phyloP scores from a whole-genome alignment of 345 rosid genomes.

The Lumnitzera racemosa region DNA sequence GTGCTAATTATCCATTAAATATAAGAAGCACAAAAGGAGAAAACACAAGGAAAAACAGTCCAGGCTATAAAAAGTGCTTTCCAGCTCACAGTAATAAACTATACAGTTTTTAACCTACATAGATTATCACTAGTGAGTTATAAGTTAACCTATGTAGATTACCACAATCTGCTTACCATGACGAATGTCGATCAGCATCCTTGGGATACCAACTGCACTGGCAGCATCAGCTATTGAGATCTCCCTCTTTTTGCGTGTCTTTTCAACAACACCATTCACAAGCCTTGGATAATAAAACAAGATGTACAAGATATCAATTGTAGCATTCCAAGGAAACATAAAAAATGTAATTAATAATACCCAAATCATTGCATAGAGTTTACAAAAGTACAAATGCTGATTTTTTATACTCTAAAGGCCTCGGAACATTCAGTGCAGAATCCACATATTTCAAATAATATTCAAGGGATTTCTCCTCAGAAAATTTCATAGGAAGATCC shows the following conservation, averaged over 20 bases:
- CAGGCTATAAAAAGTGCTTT: neutral
- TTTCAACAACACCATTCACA: constrained; percentile 85
- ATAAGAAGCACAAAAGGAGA: neutral
- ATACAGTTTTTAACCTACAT: neutral
- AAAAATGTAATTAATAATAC: too few species aligned
- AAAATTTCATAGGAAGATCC: too few species aligned
- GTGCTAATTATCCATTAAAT: too few species aligned
- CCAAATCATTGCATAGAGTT: too few species aligned
- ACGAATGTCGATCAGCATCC: constrained; percentile 78
- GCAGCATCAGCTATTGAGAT: constrained; percentile 92
- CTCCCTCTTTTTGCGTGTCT: constrained; percentile 55
- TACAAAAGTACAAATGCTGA: too few species aligned
- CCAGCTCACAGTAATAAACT: neutral
- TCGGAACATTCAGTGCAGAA: too few species aligned
- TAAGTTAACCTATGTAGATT: neutral
- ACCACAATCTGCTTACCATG: constrained; percentile 52
- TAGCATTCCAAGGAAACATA: too few species aligned
- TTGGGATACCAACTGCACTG: constrained; percentile 68
- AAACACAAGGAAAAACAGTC: neutral
- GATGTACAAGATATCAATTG: neutral
- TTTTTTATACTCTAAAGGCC: too few species aligned
- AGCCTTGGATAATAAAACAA: constrained; percentile 44
- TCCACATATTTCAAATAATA: too few species aligned
- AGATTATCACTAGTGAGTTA: neutral
- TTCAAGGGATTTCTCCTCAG: too few species aligned